Base-by-base conservation (phyloP, 2,329 filamentous ascomycete species). In the Aspergillus felis region DNA sequence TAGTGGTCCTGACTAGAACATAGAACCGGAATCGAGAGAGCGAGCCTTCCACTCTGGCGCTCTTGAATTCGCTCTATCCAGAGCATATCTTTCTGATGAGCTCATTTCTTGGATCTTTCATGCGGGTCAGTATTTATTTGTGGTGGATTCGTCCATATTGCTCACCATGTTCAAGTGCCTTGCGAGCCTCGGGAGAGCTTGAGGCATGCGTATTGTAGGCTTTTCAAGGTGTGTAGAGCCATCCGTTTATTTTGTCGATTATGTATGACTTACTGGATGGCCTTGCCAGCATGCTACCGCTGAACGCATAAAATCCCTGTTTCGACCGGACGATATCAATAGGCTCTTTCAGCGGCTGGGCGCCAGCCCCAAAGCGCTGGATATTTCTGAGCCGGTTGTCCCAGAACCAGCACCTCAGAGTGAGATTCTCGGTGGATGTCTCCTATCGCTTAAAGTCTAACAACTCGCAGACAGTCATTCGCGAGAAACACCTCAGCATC, bases 1-100 rank as follows among this genome's bases (percentile, higher is more conserved):
- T 10, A 17, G 8, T n/a, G 28, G 17, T 32, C 56, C 61, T 71
- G 38, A 68, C 41, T 9, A 1, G n/a, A 20, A 25, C 28, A 70
- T 71, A 57, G 78, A 84, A 32, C 74, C 81, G 0, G 74, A 74
- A 6, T 76, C 78, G 42, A 81, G 87, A 51, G 77, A 84, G 55
- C 82, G 86, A 62, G 78, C 83, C 41, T 82, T 91, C 54, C 72
- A 84, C 25, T 86, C 84, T 22, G 88, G 88, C 1, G 74, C 88
- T 56, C 79, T 86, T 1, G 80, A 83, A 55, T 80, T 83, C 48
- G 75, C 87, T 14, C 74, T 83, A 17, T 66, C 70, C 4, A 76
- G 75, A 42, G 69, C 72, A 12, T 61, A 68, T 3, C 68, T 91
- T 12, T 84, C 88, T 0, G 84, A 90, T 58, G 81, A 87, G 55